Percentiles rank a stretch among this genome's conserved stretches.
phyloP scores from a whole-genome alignment of 129 eudicot species.

The Rutidosis leptorrhynchoides region DNA sequence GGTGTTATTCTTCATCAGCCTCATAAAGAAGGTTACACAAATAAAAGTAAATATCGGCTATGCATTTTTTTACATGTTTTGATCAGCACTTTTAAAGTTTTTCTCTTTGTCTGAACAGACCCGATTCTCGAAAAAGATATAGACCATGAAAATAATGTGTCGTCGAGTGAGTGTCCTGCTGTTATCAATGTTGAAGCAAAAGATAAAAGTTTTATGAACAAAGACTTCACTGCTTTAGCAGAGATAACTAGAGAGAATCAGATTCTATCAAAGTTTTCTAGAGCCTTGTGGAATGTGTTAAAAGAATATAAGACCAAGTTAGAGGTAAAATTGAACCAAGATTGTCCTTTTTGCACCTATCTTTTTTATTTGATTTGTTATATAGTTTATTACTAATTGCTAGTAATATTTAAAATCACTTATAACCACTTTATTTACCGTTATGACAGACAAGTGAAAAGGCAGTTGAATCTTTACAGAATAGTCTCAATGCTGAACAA shows the following conservation, averaged over 20 bases:
- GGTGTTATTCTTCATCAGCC: slow-evolving; percentile 20
- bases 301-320: slow-evolving; percentile 63
- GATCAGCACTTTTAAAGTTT: neutral
- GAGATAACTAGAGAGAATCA: slow-evolving; percentile 43
- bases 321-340: slow-evolving; percentile 41
- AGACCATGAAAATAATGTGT: slow-evolving; percentile 28
- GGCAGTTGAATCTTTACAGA: slow-evolving; percentile 36
- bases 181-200: slow-evolving; percentile 4
- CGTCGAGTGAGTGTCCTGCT: slow-evolving; percentile 25
- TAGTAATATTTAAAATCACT: slow-evolving; percentile 2
- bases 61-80: neutral
- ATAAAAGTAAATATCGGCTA: neutral
- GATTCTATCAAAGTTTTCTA: slow-evolving; percentile 52
- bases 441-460: slow-evolving; percentile 41
- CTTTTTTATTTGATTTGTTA: neutral
- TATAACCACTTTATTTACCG: neutral
- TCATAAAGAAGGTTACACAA: slow-evolving; percentile 43
- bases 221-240: slow-evolving; percentile 6
- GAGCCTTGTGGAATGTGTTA: slow-evolving; percentile 70
- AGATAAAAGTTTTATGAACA: slow-evolving; percentile 1
- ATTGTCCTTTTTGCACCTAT: neutral
- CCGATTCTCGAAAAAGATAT: slow-evolving; percentile 20
- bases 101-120: slow-evolving; percentile 32
- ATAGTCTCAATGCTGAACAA: slow-evolving; percentile 38
- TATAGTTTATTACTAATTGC: slow-evolving; percentile 12